phyloP scores from a whole-genome alignment of 805 yeast species.

The Nakazawaea holstii region DNA sequence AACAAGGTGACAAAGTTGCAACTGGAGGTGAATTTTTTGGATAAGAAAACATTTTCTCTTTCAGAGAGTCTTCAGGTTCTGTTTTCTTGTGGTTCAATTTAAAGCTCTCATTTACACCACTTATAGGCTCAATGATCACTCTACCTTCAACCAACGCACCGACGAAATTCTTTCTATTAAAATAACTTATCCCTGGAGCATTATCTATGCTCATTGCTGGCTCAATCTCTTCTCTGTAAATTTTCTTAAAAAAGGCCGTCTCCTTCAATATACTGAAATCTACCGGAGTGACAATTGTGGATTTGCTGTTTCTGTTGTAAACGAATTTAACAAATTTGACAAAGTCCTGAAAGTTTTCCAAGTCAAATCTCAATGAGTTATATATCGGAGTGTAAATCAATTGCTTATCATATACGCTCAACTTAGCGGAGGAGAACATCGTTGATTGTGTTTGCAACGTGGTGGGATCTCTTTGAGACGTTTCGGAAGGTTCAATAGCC shows the following conservation, averaged over 20 bases:
- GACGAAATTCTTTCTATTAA: constrained; percentile 57
- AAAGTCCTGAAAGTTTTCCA: constrained; percentile 38
- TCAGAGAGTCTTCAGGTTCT: constrained; percentile 16
- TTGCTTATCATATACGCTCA: constrained; percentile 18
- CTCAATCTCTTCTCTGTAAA: constrained; percentile 76
- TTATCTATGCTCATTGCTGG: constrained; percentile 59
- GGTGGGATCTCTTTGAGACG: constrained; percentile 3
- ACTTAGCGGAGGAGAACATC: constrained; percentile 9
- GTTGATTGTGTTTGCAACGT: constrained; percentile 9
- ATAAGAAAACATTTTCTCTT: constrained; percentile 34
- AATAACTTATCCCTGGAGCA: constrained; percentile 61
- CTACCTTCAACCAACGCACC: constrained; percentile 70
- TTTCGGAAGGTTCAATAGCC: neutral
- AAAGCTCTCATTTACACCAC: constrained; percentile 75
- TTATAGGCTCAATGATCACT: constrained; percentile 79
- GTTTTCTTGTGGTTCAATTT: constrained; percentile 27
- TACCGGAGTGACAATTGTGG: constrained; percentile 9
- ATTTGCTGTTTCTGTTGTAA: constrained; percentile 7
- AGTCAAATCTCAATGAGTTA: constrained; percentile 37
- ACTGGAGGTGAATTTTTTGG: constrained; percentile 56
- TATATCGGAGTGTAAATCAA: constrained; percentile 23
- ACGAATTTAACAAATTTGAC: constrained; percentile 28
- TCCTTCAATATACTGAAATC: constrained; percentile 32
- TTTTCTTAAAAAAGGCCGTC: constrained; percentile 54
- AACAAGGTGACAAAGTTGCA: constrained; percentile 71